A percentile compares a stretch with the other conserved stretches of the same genome.
phyloP scores from a whole-genome alignment of 2,329 filamentous ascomycete genomes.

The Colletotrichum graminicola region DNA sequence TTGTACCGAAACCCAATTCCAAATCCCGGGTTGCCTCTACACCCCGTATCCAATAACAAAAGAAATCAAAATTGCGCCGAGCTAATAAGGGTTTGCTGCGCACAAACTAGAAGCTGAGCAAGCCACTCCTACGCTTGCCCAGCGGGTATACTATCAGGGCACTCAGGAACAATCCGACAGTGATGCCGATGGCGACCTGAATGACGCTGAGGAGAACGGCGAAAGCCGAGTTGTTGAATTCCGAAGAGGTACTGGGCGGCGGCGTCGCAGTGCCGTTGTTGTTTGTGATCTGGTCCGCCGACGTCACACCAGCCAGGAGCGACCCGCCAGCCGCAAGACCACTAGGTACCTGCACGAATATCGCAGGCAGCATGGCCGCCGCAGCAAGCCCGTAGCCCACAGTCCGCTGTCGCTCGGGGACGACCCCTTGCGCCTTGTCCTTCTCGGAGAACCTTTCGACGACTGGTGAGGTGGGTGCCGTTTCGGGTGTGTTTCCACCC shows the following conservation, averaged over 20 bases:
- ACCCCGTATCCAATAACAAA: not conserved
- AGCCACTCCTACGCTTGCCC: constrained; percentile 68
- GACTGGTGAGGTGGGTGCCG: constrained; percentile 34
- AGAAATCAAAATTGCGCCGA: not conserved
- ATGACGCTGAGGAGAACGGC: constrained; percentile 69
- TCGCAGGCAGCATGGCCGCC: constrained; percentile 86
- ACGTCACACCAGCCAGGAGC: constrained; percentile 68
- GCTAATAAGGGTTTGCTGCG: not conserved
- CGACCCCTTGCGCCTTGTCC: constrained; percentile 45
- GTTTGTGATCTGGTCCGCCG: constrained; percentile 66
- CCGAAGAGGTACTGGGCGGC: constrained; percentile 41
- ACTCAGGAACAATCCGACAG: constrained; percentile 70
- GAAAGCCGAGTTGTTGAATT: constrained; percentile 60
- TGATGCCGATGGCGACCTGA: constrained; percentile 72
- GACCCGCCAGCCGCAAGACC: constrained; percentile 72
- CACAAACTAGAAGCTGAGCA: constrained; percentile 57
- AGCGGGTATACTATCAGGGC: constrained; percentile 68
- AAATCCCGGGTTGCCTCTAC: not conserved
- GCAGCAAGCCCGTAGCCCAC: constrained; percentile 84
- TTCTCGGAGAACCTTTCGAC: constrained; percentile 13
- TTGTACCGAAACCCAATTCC: constrained; percentile 10
- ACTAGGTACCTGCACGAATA: constrained; percentile 78
- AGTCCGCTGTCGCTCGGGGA: constrained; percentile 50
- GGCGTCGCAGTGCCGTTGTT: constrained; percentile 52
- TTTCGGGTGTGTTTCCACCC: constrained; percentile 16